Base-by-base conservation (phyloP, 1,284 basidiomycete genomes). In the Apiotrichum siamense region DNA sequence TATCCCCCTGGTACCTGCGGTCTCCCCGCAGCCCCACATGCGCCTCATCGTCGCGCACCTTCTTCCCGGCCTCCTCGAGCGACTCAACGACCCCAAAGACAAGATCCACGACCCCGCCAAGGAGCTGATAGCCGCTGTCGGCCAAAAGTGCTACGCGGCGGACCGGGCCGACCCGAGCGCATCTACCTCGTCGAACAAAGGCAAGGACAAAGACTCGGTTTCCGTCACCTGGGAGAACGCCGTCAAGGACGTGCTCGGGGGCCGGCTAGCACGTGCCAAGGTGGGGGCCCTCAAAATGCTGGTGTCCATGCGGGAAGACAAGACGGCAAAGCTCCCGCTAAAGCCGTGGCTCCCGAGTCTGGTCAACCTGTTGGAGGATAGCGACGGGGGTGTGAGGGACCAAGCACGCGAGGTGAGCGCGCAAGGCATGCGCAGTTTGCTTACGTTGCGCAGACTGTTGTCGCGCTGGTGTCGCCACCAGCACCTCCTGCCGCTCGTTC, bases 371-470 rank as follows among this genome's bases (percentile, higher is more conserved):
- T 79, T 98, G 21, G 88, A 96, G 74, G 93, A 98, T 72, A 83
- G 85, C 1, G 94, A 99, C 67, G 82, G 85, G 4, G 82, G 82
- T 58, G 94, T 98, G 43, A 84, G 96, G 33, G 87, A 91, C 52
- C 85, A 84, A 63, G 86, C 94, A 1, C 81, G 85, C 45, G 66
- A 70, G 52, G 74, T 74, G 39, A 54, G 69, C 53, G 17, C 7
- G 7, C 33, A n/a, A n/a, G n/a, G n/a, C n/a, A n/a, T n/a, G n/a
- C n/a, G n/a, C n/a, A n/a, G n/a, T n/a, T n/a, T n/a, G n/a, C n/a
- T n/a, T n/a, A 27, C 2, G 10, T 37, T 23, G 15, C 15, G 2
- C 78, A 81, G 62, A 85, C 89, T 0, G 80, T 92, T 42, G 80
- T 96, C 15, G 82, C 86, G 54, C 79, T 98, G 39, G 92, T 97